Evolutionary conservation across 768 basidiomycete species (phyloP).

Genomic region (Sporobolomyces pararoseus): DNA sequence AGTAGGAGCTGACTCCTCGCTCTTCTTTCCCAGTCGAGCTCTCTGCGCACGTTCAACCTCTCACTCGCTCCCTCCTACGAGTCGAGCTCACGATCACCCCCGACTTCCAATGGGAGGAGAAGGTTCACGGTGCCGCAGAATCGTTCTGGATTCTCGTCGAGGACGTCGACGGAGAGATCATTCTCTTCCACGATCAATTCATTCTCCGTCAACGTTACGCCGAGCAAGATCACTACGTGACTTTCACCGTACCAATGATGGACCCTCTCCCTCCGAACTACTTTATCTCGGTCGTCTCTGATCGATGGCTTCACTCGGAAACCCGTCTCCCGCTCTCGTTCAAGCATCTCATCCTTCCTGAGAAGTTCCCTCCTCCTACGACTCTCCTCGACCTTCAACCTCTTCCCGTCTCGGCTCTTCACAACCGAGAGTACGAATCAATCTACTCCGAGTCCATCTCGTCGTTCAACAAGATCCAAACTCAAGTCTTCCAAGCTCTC

Average conservation of each 20-base stretch:
- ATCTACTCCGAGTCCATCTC: slow-evolving; percentile 76
- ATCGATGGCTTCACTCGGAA: slow-evolving; percentile 92
- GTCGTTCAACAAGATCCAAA: slow-evolving; percentile 98
- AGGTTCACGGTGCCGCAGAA: slow-evolving; percentile 81
- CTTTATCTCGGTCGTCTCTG: slow-evolving; percentile 90
- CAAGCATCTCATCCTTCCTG: slow-evolving; percentile 94
- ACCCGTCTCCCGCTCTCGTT: slow-evolving; percentile 92
- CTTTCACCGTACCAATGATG: slow-evolving; percentile 91
- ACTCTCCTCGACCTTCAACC: slow-evolving; percentile 87
- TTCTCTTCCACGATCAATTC: slow-evolving; percentile 92
- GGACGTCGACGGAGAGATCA: slow-evolving; percentile 93
- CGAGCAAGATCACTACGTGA: slow-evolving; percentile 92
- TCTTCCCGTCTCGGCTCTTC: slow-evolving; percentile 81
- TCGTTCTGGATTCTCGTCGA: slow-evolving; percentile 91
- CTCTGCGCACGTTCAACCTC: slow-evolving; percentile 93
- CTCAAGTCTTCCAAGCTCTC: slow-evolving; percentile 95
- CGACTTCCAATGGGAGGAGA: slow-evolving; percentile 98
- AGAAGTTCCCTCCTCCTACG: slow-evolving; percentile 90
- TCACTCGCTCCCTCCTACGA: slow-evolving; percentile 85
- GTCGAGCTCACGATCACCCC: slow-evolving; percentile 91
- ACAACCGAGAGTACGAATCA: slow-evolving; percentile 85
- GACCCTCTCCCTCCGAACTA: slow-evolving; percentile 98
- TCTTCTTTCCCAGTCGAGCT: slow-evolving; percentile 49
- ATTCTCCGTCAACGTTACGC: slow-evolving; percentile 79
- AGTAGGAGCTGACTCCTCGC: background rate